Conservation (phyloP, 148 eudicot species). For the Euryodendron excelsum region DNA sequence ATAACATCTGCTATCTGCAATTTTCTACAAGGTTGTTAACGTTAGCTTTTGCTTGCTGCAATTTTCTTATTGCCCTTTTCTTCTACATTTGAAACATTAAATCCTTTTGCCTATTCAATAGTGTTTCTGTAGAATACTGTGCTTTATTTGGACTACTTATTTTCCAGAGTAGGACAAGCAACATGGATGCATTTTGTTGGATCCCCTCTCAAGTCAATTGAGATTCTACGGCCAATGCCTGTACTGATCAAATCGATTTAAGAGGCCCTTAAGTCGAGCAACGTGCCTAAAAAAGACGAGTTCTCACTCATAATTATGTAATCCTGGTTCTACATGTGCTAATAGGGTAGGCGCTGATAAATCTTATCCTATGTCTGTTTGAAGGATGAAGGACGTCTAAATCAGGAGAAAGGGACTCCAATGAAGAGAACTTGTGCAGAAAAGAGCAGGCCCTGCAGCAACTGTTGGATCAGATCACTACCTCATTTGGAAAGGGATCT, state of each 20-base stretch:
- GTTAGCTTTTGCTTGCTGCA: neutral
- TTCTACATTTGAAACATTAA: neutral
- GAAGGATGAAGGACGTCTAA: conserved; percentile 70
- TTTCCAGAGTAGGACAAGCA: neutral
- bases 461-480: conserved; percentile 75
- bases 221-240: no score
- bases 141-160: neutral
- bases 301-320: neutral
- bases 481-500: conserved; percentile 85
- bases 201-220: no score
- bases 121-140: neutral
- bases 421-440: conserved; percentile 69
- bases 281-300: no score
- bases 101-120: neutral
- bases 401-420: conserved; percentile 72
- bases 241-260: no score
- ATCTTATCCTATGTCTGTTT: conserved; percentile 5
- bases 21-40: no score
- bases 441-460: conserved; percentile 74
- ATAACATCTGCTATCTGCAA: conserved; percentile 20
- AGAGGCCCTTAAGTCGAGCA: no score
- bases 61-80: neutral
- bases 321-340: neutral
- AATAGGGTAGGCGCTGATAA: conserved; percentile 6
- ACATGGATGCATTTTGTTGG: neutral